phyloP scores from a whole-genome alignment of 495 filamentous ascomycete species.

The Halenospora varia region DNA sequence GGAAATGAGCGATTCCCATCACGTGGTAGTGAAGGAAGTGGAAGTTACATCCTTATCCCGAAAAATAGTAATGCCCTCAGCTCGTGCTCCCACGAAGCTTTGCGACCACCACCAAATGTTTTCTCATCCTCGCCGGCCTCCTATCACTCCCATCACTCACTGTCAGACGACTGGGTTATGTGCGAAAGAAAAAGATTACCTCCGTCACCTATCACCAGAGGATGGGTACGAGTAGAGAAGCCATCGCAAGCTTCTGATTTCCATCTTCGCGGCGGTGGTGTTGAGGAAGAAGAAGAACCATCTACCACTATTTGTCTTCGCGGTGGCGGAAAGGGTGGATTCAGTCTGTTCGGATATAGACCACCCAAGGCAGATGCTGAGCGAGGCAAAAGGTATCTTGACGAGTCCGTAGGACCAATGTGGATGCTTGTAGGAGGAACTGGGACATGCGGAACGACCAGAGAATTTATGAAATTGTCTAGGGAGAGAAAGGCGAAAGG shows the following conservation, averaged over 20 bases:
- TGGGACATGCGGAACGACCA: not conserved
- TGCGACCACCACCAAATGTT: not conserved
- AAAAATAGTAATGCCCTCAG: too few species aligned
- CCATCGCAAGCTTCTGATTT: not conserved
- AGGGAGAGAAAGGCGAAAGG: not conserved
- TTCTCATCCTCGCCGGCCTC: not conserved
- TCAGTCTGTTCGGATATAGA: slow-evolving; percentile 29
- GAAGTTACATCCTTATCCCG: too few species aligned
- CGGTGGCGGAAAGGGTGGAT: slow-evolving; percentile 62
- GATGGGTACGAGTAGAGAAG: not conserved
- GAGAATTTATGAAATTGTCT: not conserved
- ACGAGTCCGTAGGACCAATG: not conserved
- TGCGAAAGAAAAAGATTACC: not conserved
- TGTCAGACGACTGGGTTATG: not conserved
- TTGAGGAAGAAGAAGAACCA: not conserved
- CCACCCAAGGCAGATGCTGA: not conserved
- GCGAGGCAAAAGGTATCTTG: not conserved
- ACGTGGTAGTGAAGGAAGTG: too few species aligned
- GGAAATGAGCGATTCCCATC: too few species aligned
- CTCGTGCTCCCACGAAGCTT: not conserved
- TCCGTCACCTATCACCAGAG: not conserved
- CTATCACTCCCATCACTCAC: not conserved
- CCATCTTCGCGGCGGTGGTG: not conserved
- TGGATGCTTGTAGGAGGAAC: not conserved
- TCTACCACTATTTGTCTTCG: not conserved